phyloP scores from a whole-genome alignment of 2,329 filamentous ascomycete species.

The Fusarium foetens region DNA sequence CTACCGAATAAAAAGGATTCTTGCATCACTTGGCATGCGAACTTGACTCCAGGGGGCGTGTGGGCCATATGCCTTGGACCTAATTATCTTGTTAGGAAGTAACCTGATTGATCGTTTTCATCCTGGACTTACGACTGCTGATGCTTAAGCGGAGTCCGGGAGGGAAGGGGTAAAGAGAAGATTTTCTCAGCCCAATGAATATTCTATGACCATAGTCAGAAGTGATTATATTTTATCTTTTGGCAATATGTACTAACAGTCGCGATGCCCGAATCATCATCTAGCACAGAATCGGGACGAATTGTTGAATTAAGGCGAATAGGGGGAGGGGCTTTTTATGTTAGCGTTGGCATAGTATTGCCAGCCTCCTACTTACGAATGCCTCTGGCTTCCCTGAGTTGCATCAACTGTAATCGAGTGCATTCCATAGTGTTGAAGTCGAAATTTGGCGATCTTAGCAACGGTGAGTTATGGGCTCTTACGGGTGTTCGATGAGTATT shows the following conservation, averaged over 20 bases:
- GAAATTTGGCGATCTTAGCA: constrained; percentile 58
- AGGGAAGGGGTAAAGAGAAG: constrained; percentile 64
- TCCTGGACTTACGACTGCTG: constrained; percentile 45
- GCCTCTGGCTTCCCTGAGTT: constrained; percentile 62
- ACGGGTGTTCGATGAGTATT: background rate
- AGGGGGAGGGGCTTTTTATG: constrained; percentile 49
- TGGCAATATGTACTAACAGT: constrained; percentile 24
- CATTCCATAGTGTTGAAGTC: constrained; percentile 65
- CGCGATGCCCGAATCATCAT: constrained; percentile 40
- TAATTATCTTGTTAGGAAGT: constrained; percentile 38
- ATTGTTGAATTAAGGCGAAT: constrained; percentile 49
- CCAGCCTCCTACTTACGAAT: constrained; percentile 56
- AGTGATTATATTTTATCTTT: background rate
- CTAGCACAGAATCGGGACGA: constrained; percentile 48
- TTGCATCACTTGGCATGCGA: constrained; percentile 58
- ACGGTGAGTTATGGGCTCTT: constrained; percentile 25
- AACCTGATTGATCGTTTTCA: background rate
- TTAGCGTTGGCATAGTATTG: constrained; percentile 14
- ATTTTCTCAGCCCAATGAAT: constrained; percentile 71
- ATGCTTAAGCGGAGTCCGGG: constrained; percentile 60
- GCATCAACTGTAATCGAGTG: constrained; percentile 59
- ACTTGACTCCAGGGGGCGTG: constrained; percentile 56
- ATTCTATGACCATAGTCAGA: constrained; percentile 49
- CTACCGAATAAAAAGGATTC: constrained; percentile 66
- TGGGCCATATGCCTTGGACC: constrained; percentile 60